These are phyloP conservation scores for Bruguiera hainesii DNA, from an alignment of 441 rosid species.

Conservation along the genomic window DNA sequence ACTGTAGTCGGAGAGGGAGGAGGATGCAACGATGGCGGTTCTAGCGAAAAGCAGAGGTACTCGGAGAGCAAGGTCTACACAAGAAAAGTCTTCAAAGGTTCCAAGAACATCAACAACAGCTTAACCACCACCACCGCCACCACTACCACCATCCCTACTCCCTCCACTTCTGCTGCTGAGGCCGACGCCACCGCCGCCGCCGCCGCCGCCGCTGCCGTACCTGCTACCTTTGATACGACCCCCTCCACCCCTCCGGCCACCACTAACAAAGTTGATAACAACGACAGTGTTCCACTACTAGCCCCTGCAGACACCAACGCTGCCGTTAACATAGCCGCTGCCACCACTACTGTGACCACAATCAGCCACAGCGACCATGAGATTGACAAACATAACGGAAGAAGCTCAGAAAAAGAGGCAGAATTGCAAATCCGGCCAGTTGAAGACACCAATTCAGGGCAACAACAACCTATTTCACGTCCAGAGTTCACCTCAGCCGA, in stretches of 20 bases:
- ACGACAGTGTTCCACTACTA: not conserved
- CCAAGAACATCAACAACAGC: slow-evolving; percentile 28
- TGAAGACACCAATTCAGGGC: slow-evolving; percentile 29
- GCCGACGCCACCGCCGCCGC: not conserved
- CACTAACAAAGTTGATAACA: not conserved
- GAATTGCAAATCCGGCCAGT: slow-evolving; percentile 29
- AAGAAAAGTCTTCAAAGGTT: slow-evolving; percentile 66
- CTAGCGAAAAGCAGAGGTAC: slow-evolving; percentile 60
- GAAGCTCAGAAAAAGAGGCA: slow-evolving; percentile 22
- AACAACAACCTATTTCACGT: slow-evolving; percentile 27
- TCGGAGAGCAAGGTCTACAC: slow-evolving; percentile 64
- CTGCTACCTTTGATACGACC: not conserved
- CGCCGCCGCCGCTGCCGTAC: not conserved
- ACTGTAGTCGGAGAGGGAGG: slow-evolving; percentile 57
- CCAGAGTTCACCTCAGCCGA: slow-evolving; percentile 40
- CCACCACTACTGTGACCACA: not conserved
- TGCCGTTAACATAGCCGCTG: slow-evolving; percentile 2
- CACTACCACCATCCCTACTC: not conserved
- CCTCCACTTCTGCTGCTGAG: not conserved
- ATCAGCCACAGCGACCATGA: not conserved
- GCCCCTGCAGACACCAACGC: not conserved
- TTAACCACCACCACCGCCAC: slow-evolving; percentile 12
- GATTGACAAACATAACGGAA: slow-evolving; percentile 5
- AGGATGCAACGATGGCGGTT: slow-evolving; percentile 52
- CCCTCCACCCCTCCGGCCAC: too few relatives aligned